A percentile compares a stretch with the other conserved stretches of the same genome.
These are phyloP conservation scores for Sisymbrium irio DNA, from an alignment of 345 rosid species.

Conservation along the genomic window DNA sequence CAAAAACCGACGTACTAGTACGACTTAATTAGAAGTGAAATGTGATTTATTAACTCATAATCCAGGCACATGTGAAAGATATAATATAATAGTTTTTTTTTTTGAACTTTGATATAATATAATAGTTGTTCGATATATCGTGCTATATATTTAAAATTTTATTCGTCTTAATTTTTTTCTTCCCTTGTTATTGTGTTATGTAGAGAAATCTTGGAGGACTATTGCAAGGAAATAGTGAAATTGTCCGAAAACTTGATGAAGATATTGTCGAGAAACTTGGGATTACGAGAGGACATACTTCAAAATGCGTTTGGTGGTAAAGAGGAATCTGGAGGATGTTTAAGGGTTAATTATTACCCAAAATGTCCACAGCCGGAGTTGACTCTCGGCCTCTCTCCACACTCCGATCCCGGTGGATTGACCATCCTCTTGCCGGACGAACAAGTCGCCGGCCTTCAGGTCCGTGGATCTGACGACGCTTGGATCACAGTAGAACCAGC, in stretches of 20 bases:
- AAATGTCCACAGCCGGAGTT: constrained; percentile 84
- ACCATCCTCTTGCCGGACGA: constrained; percentile 74
- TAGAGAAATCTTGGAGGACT: constrained; percentile 70
- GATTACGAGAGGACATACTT: constrained; percentile 47
- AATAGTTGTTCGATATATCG: background rate
- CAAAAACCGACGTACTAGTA: constrained; percentile 10
- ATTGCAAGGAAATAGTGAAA: constrained; percentile 55
- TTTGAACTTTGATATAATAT: background rate
- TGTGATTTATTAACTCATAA: background rate
- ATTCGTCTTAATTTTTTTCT: background rate
- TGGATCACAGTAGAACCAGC: constrained; percentile 87
- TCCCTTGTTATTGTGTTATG: background rate
- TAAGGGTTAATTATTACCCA: constrained; percentile 86
- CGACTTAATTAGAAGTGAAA: background rate
- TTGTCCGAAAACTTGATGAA: constrained; percentile 60
- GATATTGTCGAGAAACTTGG: constrained; percentile 62
- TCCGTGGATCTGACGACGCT: constrained; percentile 45
- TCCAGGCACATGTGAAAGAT: background rate
- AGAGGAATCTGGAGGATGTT: constrained; percentile 56
- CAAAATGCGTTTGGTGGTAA: constrained; percentile 77
- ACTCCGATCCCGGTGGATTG: constrained; percentile 92
- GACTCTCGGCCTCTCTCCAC: constrained; percentile 77
- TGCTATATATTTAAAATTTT: background rate
- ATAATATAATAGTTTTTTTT: background rate
- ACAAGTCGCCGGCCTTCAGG: constrained; percentile 73